These are phyloP conservation scores for Trichoderma semiorbis DNA, from an alignment of 2,329 filamentous ascomycete genomes.

Conservation along the genomic window DNA sequence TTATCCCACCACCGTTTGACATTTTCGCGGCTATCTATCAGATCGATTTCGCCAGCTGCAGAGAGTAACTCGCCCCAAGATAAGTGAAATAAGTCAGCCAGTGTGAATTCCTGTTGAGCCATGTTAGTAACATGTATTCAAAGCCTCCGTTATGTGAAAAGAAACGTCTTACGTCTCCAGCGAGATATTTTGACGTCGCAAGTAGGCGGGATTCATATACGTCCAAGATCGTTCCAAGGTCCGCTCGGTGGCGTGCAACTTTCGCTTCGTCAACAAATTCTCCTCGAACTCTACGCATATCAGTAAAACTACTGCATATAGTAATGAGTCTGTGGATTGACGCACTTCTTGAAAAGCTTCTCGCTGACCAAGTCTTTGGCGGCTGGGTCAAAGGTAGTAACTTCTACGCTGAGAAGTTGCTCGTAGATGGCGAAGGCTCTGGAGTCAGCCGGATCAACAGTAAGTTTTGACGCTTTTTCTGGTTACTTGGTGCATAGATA, in stretches of 20 bases:
- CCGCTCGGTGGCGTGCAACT: background rate
- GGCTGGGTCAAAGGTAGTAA: background rate
- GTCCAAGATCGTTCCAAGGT: background rate
- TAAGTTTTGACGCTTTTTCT: too few species aligned
- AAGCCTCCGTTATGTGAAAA: background rate
- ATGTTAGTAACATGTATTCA: background rate
- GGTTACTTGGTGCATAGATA: too few species aligned
- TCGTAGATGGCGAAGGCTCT: background rate
- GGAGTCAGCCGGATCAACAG: background rate
- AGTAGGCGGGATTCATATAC: background rate
- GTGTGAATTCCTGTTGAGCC: background rate
- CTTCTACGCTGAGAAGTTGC: background rate
- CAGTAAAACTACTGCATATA: background rate
- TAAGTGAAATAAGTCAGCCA: background rate
- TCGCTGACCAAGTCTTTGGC: background rate
- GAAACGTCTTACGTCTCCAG: background rate
- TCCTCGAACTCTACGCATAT: background rate
- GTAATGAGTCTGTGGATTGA: background rate
- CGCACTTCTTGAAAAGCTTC: background rate
- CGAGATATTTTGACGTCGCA: background rate
- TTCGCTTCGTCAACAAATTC: background rate
- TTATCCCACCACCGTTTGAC: background rate
- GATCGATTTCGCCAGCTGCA: background rate
- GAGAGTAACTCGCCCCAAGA: background rate
- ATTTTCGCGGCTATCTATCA: background rate